Base-by-base conservation (phyloP, 495 filamentous ascomycete genomes). In the Penicillium manginii region DNA sequence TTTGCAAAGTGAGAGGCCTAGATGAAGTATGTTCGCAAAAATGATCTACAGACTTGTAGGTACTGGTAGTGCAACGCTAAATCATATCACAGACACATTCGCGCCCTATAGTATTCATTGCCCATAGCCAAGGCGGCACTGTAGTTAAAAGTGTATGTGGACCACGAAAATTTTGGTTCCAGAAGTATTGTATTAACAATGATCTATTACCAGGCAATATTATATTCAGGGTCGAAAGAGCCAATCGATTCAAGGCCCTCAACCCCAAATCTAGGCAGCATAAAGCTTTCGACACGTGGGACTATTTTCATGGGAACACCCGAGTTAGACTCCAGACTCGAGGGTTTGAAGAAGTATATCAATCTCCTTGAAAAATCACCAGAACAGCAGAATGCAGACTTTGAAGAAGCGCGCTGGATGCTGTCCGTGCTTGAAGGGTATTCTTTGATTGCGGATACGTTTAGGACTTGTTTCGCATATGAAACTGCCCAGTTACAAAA, bases 91-190 rank as follows among this genome's bases (percentile, higher is more conserved):
- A 67, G 66, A 67, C 58, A 57, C 50, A 37, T 17, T 48, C 15
- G 52, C 54, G 55, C n/a, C 73, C 73, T 2, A 66, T 77, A 15
- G 69, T 74, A 1, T 75, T 75, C 45, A 57, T 74, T 26, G 67
- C 67, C 0, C 73, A 73, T 59, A 76, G 73, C 40, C 48, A 70
- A 12, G 73, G 73, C 26, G 68, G 73, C 7, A 58, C 62, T 9
- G 18, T 75, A 19, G 65, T 75, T 8, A 76, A 76, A 37, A 62
- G 58, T 53, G 68, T 71, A 71, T 32, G n/a, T 50, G 48, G 7
- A 46, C 26, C 3, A n/a, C n/a, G n/a, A n/a, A n/a, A n/a, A n/a
- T n/a, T n/a, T n/a, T n/a, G n/a, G n/a, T n/a, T n/a, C n/a, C n/a
- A n/a, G 18, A 19, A 17, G 6, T 4, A 2, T 43, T 17, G 6